Evolutionary conservation across 2,329 filamentous ascomycete species (phyloP), one percentile per base, ranked within the genome.

Genomic region (Alternaria sp.): DNA sequence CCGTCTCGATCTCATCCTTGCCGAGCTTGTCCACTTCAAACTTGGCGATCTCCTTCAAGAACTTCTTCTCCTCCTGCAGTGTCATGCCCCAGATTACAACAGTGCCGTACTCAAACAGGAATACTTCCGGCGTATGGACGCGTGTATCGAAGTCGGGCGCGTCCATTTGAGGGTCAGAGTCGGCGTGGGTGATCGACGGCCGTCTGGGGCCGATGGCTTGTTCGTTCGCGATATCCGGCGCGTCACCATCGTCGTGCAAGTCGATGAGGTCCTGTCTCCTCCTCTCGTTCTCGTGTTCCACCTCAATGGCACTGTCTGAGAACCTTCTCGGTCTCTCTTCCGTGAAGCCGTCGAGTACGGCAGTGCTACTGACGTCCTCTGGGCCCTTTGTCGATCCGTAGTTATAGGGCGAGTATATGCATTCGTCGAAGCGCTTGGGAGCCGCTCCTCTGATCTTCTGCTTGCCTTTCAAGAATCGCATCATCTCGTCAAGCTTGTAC

Each of bases 21-120:
- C 89, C 89, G 52, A 98, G 86, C 79, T 97, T 97, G 77, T 97
- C 95, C 44, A 89, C 87, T 80, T 97, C 96, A 72, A 98, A 99
- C 76, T 96, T 97, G 60, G 93, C 89, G 65, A 99, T 91, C 74
- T 99, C 95, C 72, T 96, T 96, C 15, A 99, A 84, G 76, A 99
- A 97, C 43, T 92, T 89, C 69, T 92, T 90, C 82, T 99, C 96
- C 72, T 99, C 91, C 28, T 88, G 86, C n/a, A 91, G 85, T 0
- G 92, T 91, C 96, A 99, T 98, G 70, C 96, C 96, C 96, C 96
- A 99, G 77, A 98, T 93, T 13, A 99, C 96, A 6, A 97, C 93
- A 3, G 97, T 97, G 62, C 96, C 96, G 76, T 99, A 99, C 77
- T 97, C 93, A 75, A 98, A 99, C 12, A 99, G 85, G 78, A 99